Evolutionary conservation across 2,329 filamentous ascomycete species (phyloP).

Genomic region (Ceratocystis alfenasii): DNA sequence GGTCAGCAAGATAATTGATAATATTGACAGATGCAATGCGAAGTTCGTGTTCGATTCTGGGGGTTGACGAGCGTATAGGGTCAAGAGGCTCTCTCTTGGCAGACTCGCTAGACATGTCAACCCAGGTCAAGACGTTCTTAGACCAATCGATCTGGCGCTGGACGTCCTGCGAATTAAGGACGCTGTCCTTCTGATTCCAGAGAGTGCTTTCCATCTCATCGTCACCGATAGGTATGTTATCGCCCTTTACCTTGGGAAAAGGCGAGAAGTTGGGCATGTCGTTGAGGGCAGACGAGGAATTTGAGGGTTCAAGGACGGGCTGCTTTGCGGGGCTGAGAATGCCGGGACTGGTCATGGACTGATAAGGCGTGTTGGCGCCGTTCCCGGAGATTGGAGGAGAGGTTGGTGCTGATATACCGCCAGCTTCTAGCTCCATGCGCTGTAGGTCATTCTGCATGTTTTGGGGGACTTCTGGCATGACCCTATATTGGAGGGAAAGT

Average conservation of each 20-base stretch:
- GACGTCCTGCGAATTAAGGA: slow-evolving; percentile 86
- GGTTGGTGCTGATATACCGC: slow-evolving; percentile 33
- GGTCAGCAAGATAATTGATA: slow-evolving; percentile 75
- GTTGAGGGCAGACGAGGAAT: slow-evolving; percentile 22
- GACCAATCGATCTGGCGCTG: slow-evolving; percentile 97
- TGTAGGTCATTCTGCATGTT: slow-evolving; percentile 94
- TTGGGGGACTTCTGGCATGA: slow-evolving; percentile 90
- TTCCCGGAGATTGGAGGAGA: slow-evolving; percentile 27
- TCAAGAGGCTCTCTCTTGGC: slow-evolving; percentile 50
- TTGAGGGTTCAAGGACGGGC: slow-evolving; percentile 14
- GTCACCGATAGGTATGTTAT: slow-evolving; percentile 85
- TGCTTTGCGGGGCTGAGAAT: slow-evolving; percentile 19
- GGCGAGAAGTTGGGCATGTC: slow-evolving; percentile 71
- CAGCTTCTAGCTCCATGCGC: slow-evolving; percentile 73
- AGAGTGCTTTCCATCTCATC: slow-evolving; percentile 87
- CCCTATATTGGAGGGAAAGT: slow-evolving; percentile 38
- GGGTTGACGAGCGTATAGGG: slow-evolving; percentile 57
- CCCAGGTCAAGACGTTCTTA: slow-evolving; percentile 78
- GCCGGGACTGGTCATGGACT: slow-evolving; percentile 31
- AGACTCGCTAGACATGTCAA: slow-evolving; percentile 71
- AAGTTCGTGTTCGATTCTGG: slow-evolving; percentile 77
- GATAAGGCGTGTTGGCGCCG: slow-evolving; percentile 28
- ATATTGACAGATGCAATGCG: slow-evolving; percentile 84
- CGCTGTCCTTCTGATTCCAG: slow-evolving; percentile 69
- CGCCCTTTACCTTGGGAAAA: slow-evolving; percentile 75